phyloP scores from a whole-genome alignment of 345 rosid genomes.

The Syzygium grande region DNA sequence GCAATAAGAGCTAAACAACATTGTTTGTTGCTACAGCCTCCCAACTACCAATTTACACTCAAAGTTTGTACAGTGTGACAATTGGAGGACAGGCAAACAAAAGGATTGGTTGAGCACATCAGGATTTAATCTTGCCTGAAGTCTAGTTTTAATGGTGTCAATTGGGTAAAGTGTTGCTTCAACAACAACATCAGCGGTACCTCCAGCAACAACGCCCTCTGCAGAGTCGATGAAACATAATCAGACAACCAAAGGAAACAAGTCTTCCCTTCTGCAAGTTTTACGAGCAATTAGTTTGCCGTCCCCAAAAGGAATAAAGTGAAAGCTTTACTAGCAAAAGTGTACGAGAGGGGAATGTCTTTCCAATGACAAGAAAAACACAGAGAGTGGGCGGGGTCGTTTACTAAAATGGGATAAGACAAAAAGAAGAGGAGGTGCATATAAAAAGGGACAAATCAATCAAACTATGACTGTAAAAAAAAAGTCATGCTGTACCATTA shows the following conservation, averaged over 20 bases:
- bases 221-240: constrained; percentile 3
- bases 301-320: neutral
- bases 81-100: neutral
- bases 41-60: neutral
- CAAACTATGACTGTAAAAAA: too few relatives aligned
- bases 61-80: neutral
- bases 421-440: too few relatives aligned
- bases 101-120: neutral
- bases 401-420: neutral
- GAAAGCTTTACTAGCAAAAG: neutral
- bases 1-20: neutral
- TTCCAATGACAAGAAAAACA: neutral
- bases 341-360: neutral
- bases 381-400: neutral
- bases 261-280: neutral
- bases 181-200: constrained; percentile 37
- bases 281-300: neutral
- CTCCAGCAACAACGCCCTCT: constrained; percentile 67
- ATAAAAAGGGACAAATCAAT: too few relatives aligned
- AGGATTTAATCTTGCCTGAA: constrained; percentile 31
- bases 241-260: neutral
- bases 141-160: constrained; percentile 78
- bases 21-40: neutral
- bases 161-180: constrained; percentile 77
- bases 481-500: too few relatives aligned